phyloP scores from a whole-genome alignment of 352 stramenopile species.

The Hyaloperonospora arabidopsidis region DNA sequence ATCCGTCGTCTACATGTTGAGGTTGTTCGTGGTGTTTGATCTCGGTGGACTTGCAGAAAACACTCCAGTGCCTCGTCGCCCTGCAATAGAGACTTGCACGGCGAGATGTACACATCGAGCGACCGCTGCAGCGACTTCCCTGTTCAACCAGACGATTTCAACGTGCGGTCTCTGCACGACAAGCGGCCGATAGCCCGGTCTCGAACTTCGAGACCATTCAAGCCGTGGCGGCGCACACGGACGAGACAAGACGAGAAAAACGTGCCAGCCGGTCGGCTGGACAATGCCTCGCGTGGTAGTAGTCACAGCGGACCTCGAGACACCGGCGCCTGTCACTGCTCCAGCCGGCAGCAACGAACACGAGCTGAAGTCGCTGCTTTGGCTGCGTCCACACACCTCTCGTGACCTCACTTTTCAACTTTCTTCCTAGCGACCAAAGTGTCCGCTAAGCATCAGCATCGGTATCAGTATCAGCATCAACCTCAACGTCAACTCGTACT shows the following conservation, averaged over 20 bases:
- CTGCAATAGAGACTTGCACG: conserved; percentile 6
- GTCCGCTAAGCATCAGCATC: conserved; percentile 4
- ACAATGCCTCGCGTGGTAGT: conserved; percentile 11
- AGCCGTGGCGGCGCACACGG: conserved; percentile 21
- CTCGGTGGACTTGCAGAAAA: conserved; percentile 26
- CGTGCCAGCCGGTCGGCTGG: conserved; percentile 7
- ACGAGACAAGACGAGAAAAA: conserved; percentile 13
- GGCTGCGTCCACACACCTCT: too few relatives aligned
- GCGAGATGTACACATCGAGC: too few relatives aligned
- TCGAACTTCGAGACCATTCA: conserved; percentile 27
- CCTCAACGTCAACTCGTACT: too few relatives aligned
- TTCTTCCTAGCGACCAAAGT: conserved; percentile 22
- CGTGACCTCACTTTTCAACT: conserved; percentile 39
- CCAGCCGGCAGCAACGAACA: conserved; percentile 15
- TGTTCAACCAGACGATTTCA: too few relatives aligned
- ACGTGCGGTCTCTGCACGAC: conserved; percentile 27
- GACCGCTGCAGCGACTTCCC: too few relatives aligned
- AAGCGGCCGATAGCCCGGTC: too few relatives aligned
- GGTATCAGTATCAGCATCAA: too few relatives aligned
- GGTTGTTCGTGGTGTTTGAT: background rate
- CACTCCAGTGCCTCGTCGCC: conserved; percentile 16
- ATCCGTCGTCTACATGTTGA: too few relatives aligned
- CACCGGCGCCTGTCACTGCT: conserved; percentile 19
- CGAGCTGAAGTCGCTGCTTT: too few relatives aligned
- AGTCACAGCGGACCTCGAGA: conserved; percentile 30